Evolutionary conservation across 495 filamentous ascomycete genomes (phyloP).

Genomic region (Neurospora sp.): DNA sequence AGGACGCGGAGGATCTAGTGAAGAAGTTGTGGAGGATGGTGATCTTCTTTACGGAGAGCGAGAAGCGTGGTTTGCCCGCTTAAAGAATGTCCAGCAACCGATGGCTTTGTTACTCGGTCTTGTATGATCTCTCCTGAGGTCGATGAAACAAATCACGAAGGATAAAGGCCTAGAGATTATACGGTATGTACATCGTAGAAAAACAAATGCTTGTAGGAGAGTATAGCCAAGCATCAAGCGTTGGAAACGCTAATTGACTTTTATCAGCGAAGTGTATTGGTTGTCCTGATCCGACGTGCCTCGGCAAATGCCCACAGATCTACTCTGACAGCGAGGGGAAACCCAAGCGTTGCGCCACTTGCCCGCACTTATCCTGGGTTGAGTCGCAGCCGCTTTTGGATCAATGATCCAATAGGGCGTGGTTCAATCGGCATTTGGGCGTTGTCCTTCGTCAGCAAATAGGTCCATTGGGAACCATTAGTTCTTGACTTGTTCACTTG

Average conservation of each 20-base stretch:
- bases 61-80: constrained; percentile 77
- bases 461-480: background rate
- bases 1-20: constrained; percentile 87
- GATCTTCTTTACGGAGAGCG: constrained; percentile 94
- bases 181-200: background rate
- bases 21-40: constrained; percentile 98
- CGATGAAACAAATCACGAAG: background rate
- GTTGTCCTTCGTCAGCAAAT: background rate
- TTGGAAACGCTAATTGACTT: background rate
- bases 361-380: background rate
- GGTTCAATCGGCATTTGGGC: background rate
- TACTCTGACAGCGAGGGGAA: background rate
- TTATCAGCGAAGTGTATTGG: background rate
- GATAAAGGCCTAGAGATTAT: background rate
- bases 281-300: background rate
- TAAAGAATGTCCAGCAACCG: constrained; percentile 18
- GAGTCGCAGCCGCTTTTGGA: background rate
- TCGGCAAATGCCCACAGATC: background rate
- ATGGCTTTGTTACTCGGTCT: background rate
- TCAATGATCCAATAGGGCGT: background rate
- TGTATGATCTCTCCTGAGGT: background rate
- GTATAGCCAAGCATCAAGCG: background rate
- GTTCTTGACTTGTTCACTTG: background rate
- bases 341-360: background rate
- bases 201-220: background rate